phyloP scores from a whole-genome alignment of 441 rosid genomes.

The Daphne laureola region DNA sequence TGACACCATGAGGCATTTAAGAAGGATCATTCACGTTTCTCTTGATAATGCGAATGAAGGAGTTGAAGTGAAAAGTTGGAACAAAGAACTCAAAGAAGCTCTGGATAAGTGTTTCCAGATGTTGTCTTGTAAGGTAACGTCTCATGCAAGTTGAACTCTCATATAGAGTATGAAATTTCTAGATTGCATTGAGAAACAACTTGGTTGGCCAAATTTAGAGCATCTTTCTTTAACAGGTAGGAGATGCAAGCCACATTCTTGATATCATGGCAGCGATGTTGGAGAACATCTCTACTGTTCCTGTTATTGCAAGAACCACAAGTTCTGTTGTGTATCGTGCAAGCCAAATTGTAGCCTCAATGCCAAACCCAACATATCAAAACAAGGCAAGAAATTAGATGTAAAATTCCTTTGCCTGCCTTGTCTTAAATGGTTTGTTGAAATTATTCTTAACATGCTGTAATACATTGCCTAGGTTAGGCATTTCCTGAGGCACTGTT shows the following conservation, averaged over 20 bases:
- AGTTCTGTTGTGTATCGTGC: conserved; percentile 76
- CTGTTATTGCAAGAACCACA: conserved; percentile 71
- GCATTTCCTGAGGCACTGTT: conserved; percentile 77
- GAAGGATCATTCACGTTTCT: conserved; percentile 74
- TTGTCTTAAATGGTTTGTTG: conserved; percentile 1
- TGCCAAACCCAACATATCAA: conserved; percentile 76
- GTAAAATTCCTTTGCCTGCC: conserved; percentile 4
- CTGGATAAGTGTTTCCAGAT: conserved; percentile 80
- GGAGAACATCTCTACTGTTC: conserved; percentile 79
- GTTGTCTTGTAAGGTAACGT: conserved; percentile 56
- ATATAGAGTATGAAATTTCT: too few species aligned
- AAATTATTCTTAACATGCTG: neutral
- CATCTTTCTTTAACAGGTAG: conserved; percentile 42
- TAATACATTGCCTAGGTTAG: conserved; percentile 19
- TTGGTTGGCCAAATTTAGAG: too few species aligned
- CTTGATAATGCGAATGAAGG: conserved; percentile 61
- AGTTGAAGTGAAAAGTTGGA: conserved; percentile 50
- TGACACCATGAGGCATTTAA: conserved; percentile 48
- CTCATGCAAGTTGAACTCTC: too few species aligned
- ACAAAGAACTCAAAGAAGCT: conserved; percentile 49
- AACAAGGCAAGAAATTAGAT: conserved; percentile 54
- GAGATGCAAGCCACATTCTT: conserved; percentile 92
- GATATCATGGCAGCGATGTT: conserved; percentile 78
- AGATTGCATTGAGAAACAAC: too few species aligned
- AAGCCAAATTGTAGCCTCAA: conserved; percentile 78